These are phyloP conservation scores for Penicillium griseofulvum DNA, from an alignment of 2,329 filamentous ascomycete genomes.

Conservation along the genomic window DNA sequence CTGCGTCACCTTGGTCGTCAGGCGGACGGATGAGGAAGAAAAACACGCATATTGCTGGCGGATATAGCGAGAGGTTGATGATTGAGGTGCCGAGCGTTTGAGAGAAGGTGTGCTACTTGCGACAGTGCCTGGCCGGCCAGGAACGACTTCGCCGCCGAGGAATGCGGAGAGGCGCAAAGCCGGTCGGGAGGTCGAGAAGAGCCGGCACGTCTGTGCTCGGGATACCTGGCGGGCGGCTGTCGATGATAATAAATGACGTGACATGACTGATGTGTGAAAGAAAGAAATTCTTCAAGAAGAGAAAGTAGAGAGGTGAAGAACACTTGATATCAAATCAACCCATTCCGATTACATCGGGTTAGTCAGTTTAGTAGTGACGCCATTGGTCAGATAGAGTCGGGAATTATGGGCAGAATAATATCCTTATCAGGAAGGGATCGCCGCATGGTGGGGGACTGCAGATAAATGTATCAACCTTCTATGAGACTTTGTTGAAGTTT, in stretches of 20 bases:
- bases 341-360: constrained; percentile 25
- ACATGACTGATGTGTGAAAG: constrained; percentile 26
- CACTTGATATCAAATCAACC: constrained; percentile 26
- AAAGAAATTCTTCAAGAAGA: background rate
- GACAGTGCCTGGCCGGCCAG: constrained; percentile 15
- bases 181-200: constrained; percentile 25
- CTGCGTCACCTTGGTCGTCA: constrained; percentile 45
- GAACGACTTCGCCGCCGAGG: constrained; percentile 22
- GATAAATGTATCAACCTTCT: background rate
- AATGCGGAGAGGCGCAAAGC: constrained; percentile 31
- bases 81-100: background rate
- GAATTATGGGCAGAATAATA: constrained; percentile 27
- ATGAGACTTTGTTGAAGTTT: background rate
- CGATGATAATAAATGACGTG: constrained; percentile 27
- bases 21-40: constrained; percentile 33
- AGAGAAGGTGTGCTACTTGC: background rate
- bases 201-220: constrained; percentile 16
- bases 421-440: constrained; percentile 8
- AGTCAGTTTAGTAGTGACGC: constrained; percentile 29
- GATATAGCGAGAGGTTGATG: background rate
- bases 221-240: constrained; percentile 24
- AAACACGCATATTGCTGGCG: constrained; percentile 30
- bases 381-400: constrained; percentile 32
- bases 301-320: background rate
- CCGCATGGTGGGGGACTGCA: constrained; percentile 14